Evolutionary conservation across 2,329 filamentous ascomycete species (phyloP), one percentile per base, ranked within the genome.

Genomic region (Cladorrhinum sp.): DNA sequence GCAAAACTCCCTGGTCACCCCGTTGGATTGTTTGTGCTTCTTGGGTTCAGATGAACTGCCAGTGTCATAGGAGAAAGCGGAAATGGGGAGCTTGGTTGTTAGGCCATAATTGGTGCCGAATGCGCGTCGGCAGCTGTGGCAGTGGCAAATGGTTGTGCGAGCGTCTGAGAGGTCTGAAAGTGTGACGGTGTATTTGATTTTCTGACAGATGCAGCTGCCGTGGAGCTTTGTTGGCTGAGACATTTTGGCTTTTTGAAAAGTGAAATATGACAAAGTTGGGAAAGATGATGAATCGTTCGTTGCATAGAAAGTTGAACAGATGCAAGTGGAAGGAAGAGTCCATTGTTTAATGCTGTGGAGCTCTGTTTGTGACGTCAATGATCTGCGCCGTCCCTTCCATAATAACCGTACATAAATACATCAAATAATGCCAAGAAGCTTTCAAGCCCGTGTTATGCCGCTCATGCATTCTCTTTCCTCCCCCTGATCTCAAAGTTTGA

Each of bases 21-120:
- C 72, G 49, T 73, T 74, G 10, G 70, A 57, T 53, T 73, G 72
- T 58, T 64, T 70, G 63, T 67, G 68, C 29, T 62, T 65, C 49
- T 67, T 72, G 1, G 71, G 69, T 49, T 49, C 50, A 3, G 22
- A 20, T 20, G 50, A 22, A 16, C 13, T 59, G 8, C 69, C 70
- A 2, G 41, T 50, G 3, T 65, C 65, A 52, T 73, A 72, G 10
- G 61, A 60, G 63, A 73, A 74, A 4, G 64, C 59, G 2, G 66
- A 58, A 1, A 73, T 25, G 0, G 69, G 67, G 2, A 73, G 62
- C 67, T 72, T 73, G 49, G 70, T 69, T 0, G 71, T 73, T n/a
- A 73, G 64, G 8, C 73, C 73, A 41, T 68, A 72, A 58, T 73
- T 73, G 22, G 71, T 70, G 20, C 71, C 71, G 58, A 74, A 73